phyloP scores from a whole-genome alignment of 1,284 basidiomycete species.

The Kwoniella shivajii region DNA sequence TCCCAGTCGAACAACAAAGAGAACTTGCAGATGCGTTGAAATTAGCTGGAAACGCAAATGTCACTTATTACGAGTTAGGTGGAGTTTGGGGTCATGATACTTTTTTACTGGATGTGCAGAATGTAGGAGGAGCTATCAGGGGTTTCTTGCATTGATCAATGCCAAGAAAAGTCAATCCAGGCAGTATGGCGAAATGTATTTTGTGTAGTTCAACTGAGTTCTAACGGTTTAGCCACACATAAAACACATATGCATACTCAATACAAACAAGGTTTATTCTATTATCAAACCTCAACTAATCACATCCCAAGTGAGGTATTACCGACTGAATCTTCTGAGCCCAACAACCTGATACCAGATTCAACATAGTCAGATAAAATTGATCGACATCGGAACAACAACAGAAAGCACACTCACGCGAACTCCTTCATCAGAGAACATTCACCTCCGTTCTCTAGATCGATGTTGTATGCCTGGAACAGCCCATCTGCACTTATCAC shows the following conservation, averaged over 20 bases:
- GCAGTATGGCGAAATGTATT: no score
- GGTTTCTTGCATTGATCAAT: conserved; percentile 63
- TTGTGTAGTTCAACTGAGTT: no score
- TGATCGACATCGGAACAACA: neutral
- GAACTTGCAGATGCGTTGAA: conserved; percentile 91
- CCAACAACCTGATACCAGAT: conserved; percentile 19
- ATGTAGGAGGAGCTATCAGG: conserved; percentile 75
- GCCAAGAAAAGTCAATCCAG: no score
- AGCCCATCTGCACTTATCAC: conserved; percentile 93
- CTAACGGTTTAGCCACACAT: no score
- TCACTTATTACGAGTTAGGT: conserved; percentile 96
- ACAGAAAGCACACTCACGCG: conserved; percentile 55
- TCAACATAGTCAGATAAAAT: neutral
- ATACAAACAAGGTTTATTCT: conserved; percentile 4
- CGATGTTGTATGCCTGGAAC: conserved; percentile 94
- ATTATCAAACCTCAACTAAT: neutral
- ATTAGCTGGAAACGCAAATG: conserved; percentile 80
- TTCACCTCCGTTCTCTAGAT: conserved; percentile 94
- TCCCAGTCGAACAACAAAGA: conserved; percentile 95
- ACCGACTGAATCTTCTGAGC: conserved; percentile 13
- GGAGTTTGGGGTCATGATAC: conserved; percentile 99
- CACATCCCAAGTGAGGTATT: conserved; percentile 4
- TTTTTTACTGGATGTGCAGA: conserved; percentile 81
- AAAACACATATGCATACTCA: conserved; percentile 1
- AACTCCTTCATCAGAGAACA: conserved; percentile 94